Conservation (phyloP, 2,329 filamentous ascomycete species). For the Ophiostoma ips region DNA sequence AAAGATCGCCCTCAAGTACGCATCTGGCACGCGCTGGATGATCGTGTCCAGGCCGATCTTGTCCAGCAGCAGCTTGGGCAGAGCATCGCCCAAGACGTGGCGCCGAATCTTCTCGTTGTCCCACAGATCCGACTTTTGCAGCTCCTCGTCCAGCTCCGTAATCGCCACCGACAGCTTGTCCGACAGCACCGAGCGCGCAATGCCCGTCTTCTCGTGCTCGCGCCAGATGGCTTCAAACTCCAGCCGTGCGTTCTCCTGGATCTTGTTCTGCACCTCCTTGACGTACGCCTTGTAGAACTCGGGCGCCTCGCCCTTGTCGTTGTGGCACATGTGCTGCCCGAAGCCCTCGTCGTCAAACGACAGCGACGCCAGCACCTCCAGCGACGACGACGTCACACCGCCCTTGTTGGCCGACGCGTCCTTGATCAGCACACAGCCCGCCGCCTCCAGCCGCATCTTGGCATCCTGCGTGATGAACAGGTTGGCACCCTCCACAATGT, state of each 20-base stretch:
- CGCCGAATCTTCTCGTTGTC: slow-evolving; percentile 63
- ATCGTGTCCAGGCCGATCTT: slow-evolving; percentile 88
- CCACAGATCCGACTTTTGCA: slow-evolving; percentile 90
- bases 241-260: slow-evolving; percentile 77
- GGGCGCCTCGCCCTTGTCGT: slow-evolving; percentile 55
- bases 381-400: slow-evolving; percentile 90
- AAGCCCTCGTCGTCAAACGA: slow-evolving; percentile 88
- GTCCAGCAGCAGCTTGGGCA: slow-evolving; percentile 69
- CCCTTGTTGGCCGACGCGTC: slow-evolving; percentile 98
- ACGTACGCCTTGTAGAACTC: slow-evolving; percentile 92
- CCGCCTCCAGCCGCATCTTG: slow-evolving; percentile 85
- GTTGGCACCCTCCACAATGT: slow-evolving; percentile 91
- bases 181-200: slow-evolving; percentile 71
- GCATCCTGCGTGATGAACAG: slow-evolving; percentile 98
- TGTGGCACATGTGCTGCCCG: slow-evolving; percentile 85
- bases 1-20: slow-evolving; percentile 88
- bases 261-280: slow-evolving; percentile 77
- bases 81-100: slow-evolving; percentile 68
- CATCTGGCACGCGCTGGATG: slow-evolving; percentile 73
- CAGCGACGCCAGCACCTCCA: slow-evolving; percentile 87
- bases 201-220: slow-evolving; percentile 71
- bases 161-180: slow-evolving; percentile 86
- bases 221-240: slow-evolving; percentile 99
- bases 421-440: slow-evolving; percentile 93
- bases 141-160: slow-evolving; percentile 90